A percentile compares a stretch with the other conserved stretches of the same genome.
phyloP scores from a whole-genome alignment of 306 rosid species.

The Hippophae rhamnoides region DNA sequence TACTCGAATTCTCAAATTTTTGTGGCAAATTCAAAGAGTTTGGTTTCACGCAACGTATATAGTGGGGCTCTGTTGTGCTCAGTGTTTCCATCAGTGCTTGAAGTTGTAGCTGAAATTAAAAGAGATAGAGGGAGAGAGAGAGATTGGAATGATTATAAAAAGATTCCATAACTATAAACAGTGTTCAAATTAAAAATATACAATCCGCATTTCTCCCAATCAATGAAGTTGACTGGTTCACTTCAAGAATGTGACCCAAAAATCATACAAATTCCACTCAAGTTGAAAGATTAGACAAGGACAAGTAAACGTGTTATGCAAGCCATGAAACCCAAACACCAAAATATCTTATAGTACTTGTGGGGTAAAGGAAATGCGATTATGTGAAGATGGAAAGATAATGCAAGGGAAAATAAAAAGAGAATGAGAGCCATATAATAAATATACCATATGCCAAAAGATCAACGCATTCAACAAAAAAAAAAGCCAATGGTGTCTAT shows the following conservation, averaged over 20 bases:
- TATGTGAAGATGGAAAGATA: too few relatives aligned
- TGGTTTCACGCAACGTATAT: conserved; percentile 94
- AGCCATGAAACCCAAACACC: not conserved
- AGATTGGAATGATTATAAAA: not conserved
- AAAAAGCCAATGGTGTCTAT: too few relatives aligned
- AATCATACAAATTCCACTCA: not conserved
- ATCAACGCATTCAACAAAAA: too few relatives aligned
- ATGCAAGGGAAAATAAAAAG: too few relatives aligned
- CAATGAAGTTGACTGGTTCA: not conserved
- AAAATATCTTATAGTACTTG: not conserved
- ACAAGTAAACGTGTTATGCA: conserved; percentile 2
- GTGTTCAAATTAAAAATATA: not conserved
- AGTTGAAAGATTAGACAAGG: not conserved
- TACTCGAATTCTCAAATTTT: conserved; percentile 74
- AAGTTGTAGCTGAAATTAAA: conserved; percentile 77
- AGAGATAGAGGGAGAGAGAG: not conserved
- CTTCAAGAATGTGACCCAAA: not conserved
- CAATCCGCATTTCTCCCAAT: not conserved
- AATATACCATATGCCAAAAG: too few relatives aligned
- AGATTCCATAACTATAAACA: not conserved
- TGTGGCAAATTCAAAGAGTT: conserved; percentile 85
- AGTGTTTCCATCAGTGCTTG: conserved; percentile 96
- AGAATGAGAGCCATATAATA: too few relatives aligned
- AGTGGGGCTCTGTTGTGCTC: conserved; percentile 83
- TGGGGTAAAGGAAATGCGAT: too few relatives aligned